Evolutionary conservation across 176 grass and related monocot genomes (phyloP).

Genomic region (Carex kokanica): DNA sequence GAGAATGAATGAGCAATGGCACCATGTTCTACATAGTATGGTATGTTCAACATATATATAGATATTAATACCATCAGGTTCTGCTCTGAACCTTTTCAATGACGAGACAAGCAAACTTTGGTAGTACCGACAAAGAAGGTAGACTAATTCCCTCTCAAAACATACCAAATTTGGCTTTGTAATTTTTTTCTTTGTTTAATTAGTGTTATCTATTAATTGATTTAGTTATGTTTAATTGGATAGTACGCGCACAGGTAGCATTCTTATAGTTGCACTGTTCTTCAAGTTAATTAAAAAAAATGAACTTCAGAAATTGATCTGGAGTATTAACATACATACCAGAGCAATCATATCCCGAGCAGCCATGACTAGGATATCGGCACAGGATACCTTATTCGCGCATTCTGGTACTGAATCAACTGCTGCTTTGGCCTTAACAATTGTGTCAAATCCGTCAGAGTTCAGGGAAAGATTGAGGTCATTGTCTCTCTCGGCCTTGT

Average conservation of each 20-base stretch:
- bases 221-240: background rate
- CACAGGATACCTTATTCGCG: conserved; percentile 60
- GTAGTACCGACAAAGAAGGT: background rate
- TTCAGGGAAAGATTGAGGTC: conserved; percentile 51
- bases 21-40: background rate
- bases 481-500: conserved; percentile 72
- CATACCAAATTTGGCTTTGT: background rate
- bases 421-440: conserved; percentile 60
- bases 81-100: background rate
- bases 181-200: background rate
- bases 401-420: conserved; percentile 53
- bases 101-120: background rate
- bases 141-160: background rate
- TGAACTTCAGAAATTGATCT: background rate
- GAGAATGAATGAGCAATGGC: background rate
- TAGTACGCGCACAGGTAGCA: background rate
- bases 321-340: conserved; percentile 32
- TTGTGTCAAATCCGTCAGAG: conserved; percentile 65
- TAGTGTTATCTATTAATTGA: background rate
- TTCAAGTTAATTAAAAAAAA: background rate
- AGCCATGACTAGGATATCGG: conserved; percentile 78
- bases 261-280: background rate
- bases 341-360: conserved; percentile 53
- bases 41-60: background rate
- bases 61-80: background rate